These are phyloP conservation scores for Cercospora canescens DNA, from an alignment of 2,329 filamentous ascomycete genomes.

Conservation along the genomic window DNA sequence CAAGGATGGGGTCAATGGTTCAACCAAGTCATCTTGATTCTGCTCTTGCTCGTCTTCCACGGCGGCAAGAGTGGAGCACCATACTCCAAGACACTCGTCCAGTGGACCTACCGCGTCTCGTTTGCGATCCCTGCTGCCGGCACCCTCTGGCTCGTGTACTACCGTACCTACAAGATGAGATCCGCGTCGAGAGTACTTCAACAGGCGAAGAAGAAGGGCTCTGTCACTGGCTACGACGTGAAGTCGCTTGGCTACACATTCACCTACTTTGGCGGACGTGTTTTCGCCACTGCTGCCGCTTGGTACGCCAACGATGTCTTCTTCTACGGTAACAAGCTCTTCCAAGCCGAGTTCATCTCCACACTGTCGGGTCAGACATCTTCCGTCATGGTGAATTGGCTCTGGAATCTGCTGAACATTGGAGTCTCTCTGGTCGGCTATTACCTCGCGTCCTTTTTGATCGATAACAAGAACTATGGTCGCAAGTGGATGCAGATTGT, in stretches of 20 bases:
- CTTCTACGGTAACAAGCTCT: slow-evolving; percentile 99
- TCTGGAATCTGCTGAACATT: slow-evolving; percentile 91
- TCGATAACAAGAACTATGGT: slow-evolving; percentile 95
- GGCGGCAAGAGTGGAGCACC: slow-evolving; percentile 72
- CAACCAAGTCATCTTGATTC: slow-evolving; percentile 88
- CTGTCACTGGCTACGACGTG: slow-evolving; percentile 92
- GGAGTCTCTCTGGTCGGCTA: slow-evolving; percentile 84
- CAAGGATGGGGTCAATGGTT: slow-evolving; percentile 96
- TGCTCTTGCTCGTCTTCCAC: slow-evolving; percentile 87
- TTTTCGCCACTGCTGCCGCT: slow-evolving; percentile 80
- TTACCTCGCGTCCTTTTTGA: slow-evolving; percentile 83
- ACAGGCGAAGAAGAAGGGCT: slow-evolving; percentile 78
- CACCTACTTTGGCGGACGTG: slow-evolving; percentile 79
- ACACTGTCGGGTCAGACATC: slow-evolving; percentile 63
- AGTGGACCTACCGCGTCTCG: slow-evolving; percentile 89
- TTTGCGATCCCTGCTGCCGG: slow-evolving; percentile 90
- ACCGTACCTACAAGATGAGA: slow-evolving; percentile 93
- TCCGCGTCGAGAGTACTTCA: slow-evolving; percentile 80
- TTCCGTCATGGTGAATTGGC: slow-evolving; percentile 83
- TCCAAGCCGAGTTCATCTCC: slow-evolving; percentile 86
- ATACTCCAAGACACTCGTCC: slow-evolving; percentile 74
- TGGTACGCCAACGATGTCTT: slow-evolving; percentile 99
- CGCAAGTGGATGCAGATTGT: slow-evolving; percentile 96
- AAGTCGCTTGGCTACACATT: slow-evolving; percentile 77
- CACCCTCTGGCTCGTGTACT: slow-evolving; percentile 93